Evolutionary conservation across 129 eudicot species (phyloP).

Genomic region (Helichrysum umbraculigerum): DNA sequence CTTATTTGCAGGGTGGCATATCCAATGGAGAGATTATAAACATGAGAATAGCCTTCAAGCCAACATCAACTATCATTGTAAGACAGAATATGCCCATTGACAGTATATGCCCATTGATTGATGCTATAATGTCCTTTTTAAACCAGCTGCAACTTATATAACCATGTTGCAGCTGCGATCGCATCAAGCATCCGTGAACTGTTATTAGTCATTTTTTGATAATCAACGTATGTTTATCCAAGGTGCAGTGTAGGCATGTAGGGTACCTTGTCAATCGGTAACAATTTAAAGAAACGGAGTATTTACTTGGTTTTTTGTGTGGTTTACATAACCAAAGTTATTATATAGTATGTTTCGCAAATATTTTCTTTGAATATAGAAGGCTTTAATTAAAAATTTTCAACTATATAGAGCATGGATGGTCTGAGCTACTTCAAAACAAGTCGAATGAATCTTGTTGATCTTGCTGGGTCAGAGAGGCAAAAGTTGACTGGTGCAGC

Average conservation of each 20-base stretch:
- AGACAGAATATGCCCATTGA: too few species aligned
- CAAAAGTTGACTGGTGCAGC: conserved; percentile 97
- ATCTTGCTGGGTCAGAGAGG: conserved; percentile 98
- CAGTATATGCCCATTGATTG: conserved; percentile 1
- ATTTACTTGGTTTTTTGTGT: background rate
- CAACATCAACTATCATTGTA: conserved; percentile 88
- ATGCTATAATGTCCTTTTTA: too few species aligned
- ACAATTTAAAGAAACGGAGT: too few species aligned
- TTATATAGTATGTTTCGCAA: background rate
- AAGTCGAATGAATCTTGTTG: conserved; percentile 92
- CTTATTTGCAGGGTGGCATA: conserved; percentile 77
- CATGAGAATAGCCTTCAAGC: conserved; percentile 95
- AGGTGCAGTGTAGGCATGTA: background rate
- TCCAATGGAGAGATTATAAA: conserved; percentile 91
- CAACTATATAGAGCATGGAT: conserved; percentile 57
- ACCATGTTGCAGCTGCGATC: background rate
- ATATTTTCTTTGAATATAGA: background rate
- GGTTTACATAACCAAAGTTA: background rate
- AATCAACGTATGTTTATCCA: background rate
- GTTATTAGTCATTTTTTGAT: background rate
- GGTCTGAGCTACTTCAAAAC: conserved; percentile 84
- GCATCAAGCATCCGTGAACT: background rate
- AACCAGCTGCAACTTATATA: conserved; percentile 16
- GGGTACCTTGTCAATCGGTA: background rate
- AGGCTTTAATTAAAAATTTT: background rate